Base-by-base conservation (phyloP, 1,139 yeast species). In the Saccharomycopsis hybrid region DNA sequence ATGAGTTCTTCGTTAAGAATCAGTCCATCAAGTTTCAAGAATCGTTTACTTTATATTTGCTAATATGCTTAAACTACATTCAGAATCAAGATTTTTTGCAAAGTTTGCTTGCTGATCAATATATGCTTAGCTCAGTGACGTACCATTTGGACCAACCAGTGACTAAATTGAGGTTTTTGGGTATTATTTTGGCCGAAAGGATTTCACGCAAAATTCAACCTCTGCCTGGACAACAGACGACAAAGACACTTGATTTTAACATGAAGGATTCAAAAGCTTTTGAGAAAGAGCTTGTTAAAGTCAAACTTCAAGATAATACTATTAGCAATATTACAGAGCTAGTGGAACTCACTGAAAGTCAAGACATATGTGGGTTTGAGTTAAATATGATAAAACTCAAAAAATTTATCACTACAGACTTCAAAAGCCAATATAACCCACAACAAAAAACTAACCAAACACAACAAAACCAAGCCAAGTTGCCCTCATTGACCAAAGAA, bases 111-210 rank as follows among this genome's bases (percentile, higher is more conserved):
- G 55, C 58, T 3, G 57, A 62, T 32, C 60, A 62, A 41, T 61
- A 62, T 41, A 29, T 52, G 1, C 24, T 52, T 13, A 29, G 7
- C 4, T 35, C 51, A 4, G 40, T 43, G 13, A 43, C 55, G 8
- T n/a, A 18, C 30, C 55, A 49, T 43, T 43, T 52, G 40, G 55
- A 52, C 5, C 50, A 31, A 29, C 43, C 47, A n/a, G 25, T 42
- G n/a, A 33, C 41, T 2, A 39, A 43, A 2, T 46, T 63, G 2
- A 59, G 73, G 47, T 67, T 64, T 46, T 55, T 68, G 3, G 69
- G 71, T 0, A 67, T 71, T 67, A 62, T 59, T 51, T 56, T 71
- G 13, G 72, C 72, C 3, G 70, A 67, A 48, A 49, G 54, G 2
- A 51, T 68, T 1, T 60, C 44, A 24, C 7, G 44, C 7, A 32